Evolutionary conservation across 768 basidiomycete genomes (phyloP).

Genomic region (Coprinellus micaceus): DNA sequence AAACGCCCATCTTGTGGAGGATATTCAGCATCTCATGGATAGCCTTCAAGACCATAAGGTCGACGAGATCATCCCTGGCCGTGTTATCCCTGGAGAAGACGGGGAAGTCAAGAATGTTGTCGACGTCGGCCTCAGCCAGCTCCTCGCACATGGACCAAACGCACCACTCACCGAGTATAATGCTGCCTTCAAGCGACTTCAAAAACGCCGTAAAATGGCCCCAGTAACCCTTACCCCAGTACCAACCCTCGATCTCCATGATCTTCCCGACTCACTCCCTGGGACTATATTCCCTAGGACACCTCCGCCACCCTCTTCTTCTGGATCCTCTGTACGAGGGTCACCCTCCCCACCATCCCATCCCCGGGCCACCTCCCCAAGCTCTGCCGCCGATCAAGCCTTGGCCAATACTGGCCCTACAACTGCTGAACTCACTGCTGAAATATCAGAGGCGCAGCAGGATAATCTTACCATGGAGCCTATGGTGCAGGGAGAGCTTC

Average conservation of each 20-base stretch:
- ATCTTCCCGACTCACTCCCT: neutral
- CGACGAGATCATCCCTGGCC: constrained; percentile 13
- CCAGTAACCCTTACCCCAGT: neutral
- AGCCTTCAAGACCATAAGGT: constrained; percentile 22
- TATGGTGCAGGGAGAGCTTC: neutral
- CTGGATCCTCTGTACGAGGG: too few species aligned
- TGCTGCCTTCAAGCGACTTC: constrained; percentile 6
- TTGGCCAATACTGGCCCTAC: neutral
- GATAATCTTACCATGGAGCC: neutral
- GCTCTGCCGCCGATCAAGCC: too few species aligned
- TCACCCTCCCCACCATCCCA: neutral
- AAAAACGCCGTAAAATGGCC: constrained; percentile 6
- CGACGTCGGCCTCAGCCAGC: constrained; percentile 3
- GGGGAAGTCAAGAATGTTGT: constrained; percentile 12
- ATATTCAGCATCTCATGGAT: constrained; percentile 20
- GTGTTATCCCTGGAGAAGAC: constrained; percentile 17
- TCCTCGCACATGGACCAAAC: neutral
- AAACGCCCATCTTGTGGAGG: constrained; percentile 14
- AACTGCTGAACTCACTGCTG: neutral
- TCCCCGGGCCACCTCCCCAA: neutral
- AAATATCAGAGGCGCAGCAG: neutral
- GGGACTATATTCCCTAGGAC: neutral
- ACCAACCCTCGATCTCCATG: neutral
- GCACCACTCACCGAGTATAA: constrained; percentile 11
- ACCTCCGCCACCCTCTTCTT: too few species aligned